Base-by-base conservation (phyloP, 345 rosid genomes). In the Gossypium longicalyx region DNA sequence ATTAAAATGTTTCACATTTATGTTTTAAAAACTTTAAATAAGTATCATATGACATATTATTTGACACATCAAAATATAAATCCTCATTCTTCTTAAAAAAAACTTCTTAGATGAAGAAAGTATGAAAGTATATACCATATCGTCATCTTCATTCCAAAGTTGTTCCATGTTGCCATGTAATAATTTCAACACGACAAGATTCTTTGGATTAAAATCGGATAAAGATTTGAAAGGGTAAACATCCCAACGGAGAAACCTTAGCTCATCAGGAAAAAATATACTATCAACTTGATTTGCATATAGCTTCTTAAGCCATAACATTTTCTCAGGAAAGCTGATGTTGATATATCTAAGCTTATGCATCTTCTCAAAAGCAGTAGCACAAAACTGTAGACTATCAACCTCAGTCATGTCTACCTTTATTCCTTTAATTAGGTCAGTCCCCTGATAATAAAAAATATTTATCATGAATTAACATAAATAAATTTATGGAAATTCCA, bases 191-290 rank as follows among this genome's bases (percentile, higher is more conserved):
- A 34, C 0, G 38, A 34, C 38, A 34, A 34, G 38, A 34, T 34
- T 34, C 6, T 34, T 34, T 34, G 11, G 48, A 45, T 11, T 45
- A 45, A 45, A 45, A 45, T 0, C 0, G 2, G 11, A 45, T 45
- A 45, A 45, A 51, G 9, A 78, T 2, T 74, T 77, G 12, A 61
- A 34, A 0, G 86, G 80, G 48, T 45, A 85, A 27, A 77, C 65
- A 48, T 66, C 56, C 88, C 88, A 82, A 2, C 60, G 22, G 44
- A 85, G 78, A 75, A 47, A 79, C 49, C 84, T 56, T 43, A 82
- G 67, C 73, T 79, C 78, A 15, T 25, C 10, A 1, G 88, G 20
- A 16, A 52, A 9, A 5, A 2, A 16, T 16, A 16, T 7, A 52
- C 4, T 52, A 4, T 52, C 56, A 1, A 0, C 56, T 45, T 2